phyloP scores from a whole-genome alignment of 345 rosid species.

The Rhizophora apiculata region DNA sequence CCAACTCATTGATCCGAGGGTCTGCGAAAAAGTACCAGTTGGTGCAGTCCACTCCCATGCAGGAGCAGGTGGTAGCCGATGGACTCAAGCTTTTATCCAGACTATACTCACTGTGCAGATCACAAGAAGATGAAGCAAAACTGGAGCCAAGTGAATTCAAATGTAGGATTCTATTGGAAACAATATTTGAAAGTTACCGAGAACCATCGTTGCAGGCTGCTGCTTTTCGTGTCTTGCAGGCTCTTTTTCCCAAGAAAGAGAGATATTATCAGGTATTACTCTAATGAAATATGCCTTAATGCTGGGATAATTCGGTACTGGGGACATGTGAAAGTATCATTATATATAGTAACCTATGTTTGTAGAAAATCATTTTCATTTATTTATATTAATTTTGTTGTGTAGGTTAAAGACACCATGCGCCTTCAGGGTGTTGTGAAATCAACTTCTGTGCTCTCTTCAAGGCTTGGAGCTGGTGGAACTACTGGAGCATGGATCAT shows the following conservation, averaged over 20 bases:
- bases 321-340: neutral
- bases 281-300: neutral
- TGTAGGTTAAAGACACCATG: conserved; percentile 84
- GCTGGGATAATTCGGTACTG: neutral
- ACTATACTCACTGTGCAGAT: conserved; percentile 51
- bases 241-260: conserved; percentile 79
- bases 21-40: conserved; percentile 65
- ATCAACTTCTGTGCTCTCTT: conserved; percentile 64
- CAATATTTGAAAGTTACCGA: conserved; percentile 84
- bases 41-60: conserved; percentile 60
- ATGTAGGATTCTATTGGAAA: conserved; percentile 77
- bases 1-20: conserved; percentile 57
- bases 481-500: conserved; percentile 70
- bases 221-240: conserved; percentile 82
- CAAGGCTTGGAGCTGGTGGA: conserved; percentile 77
- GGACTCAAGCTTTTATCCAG: conserved; percentile 81
- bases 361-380: neutral
- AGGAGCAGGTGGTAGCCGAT: conserved; percentile 93
- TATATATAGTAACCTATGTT: neutral
- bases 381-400: neutral
- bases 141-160: conserved; percentile 54
- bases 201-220: conserved; percentile 87
- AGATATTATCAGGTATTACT: conserved; percentile 70
- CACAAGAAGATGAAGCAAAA: conserved; percentile 54
- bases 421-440: conserved; percentile 95